Evolutionary conservation across 2,329 filamentous ascomycete genomes (phyloP).

Genomic region (Ophiostoma sp.): DNA sequence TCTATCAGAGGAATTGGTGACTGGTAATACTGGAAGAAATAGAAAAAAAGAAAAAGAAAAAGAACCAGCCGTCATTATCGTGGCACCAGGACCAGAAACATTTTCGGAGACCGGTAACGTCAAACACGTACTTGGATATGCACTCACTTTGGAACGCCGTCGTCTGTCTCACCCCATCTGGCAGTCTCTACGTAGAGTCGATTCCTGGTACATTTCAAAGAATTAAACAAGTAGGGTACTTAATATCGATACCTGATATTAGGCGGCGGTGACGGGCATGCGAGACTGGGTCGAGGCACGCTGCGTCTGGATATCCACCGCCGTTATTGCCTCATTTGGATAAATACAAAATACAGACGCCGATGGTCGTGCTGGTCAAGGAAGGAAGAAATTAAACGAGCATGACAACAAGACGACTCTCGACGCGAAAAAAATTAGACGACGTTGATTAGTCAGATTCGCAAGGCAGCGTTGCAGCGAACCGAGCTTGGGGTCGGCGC

Average conservation of each 20-base stretch:
- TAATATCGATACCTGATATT: neutral
- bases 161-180: neutral
- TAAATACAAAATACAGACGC: neutral
- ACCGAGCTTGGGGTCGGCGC: slow-evolving; percentile 22
- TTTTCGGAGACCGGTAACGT: neutral
- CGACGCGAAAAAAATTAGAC: neutral
- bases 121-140: neutral
- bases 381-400: neutral
- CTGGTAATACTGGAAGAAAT: neutral
- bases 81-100: neutral
- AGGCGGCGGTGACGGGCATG: neutral
- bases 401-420: neutral
- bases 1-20: neutral
- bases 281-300: neutral
- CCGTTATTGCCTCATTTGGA: slow-evolving; percentile 1
- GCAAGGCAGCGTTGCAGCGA: neutral
- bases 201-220: neutral
- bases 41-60: too few relatives aligned
- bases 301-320: neutral
- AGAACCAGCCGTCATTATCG: neutral
- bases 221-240: neutral
- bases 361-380: neutral
- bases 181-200: neutral
- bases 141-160: neutral
- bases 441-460: neutral